A percentile compares a stretch with the other conserved stretches of the same genome.
These are phyloP conservation scores for Globisporangium carolinianum DNA, from an alignment of 352 stramenopile genomes.

Conservation along the genomic window DNA sequence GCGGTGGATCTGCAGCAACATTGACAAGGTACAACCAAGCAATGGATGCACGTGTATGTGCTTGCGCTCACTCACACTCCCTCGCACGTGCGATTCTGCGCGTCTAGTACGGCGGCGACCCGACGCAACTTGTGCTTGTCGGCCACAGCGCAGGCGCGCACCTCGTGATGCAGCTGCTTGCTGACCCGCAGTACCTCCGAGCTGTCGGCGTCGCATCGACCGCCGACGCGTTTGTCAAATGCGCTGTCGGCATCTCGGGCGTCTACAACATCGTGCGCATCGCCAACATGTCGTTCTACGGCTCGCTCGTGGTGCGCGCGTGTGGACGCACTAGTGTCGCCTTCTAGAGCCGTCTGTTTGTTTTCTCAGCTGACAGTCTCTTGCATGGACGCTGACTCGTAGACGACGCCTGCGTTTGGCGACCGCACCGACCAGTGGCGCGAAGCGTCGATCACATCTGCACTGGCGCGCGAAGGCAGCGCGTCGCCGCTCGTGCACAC, in stretches of 20 bases:
- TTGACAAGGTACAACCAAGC: constrained; percentile 39
- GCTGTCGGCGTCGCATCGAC: constrained; percentile 24
- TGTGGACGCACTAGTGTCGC: too few relatives aligned
- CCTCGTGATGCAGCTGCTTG: constrained; percentile 60
- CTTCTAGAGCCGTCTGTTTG: too few relatives aligned
- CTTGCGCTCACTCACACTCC: neutral
- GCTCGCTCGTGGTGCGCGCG: constrained; percentile 31
- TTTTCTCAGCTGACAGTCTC: neutral
- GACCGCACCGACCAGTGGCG: constrained; percentile 57
- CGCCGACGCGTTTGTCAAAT: constrained; percentile 32
- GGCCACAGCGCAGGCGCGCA: constrained; percentile 79
- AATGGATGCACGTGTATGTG: too few relatives aligned
- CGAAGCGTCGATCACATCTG: constrained; percentile 54
- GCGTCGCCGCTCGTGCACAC: constrained; percentile 40
- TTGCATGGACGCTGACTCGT: neutral
- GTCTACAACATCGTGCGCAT: constrained; percentile 85
- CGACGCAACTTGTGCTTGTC: constrained; percentile 46
- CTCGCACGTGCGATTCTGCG: neutral
- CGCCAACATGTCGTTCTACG: constrained; percentile 68
- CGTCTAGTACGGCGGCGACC: constrained; percentile 64
- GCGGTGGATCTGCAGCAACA: constrained; percentile 56
- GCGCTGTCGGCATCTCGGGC: constrained; percentile 67
- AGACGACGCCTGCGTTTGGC: constrained; percentile 63
- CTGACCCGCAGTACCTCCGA: constrained; percentile 45
- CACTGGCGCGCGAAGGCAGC: constrained; percentile 27